Evolutionary conservation across 1,139 yeast species (phyloP), one percentile per base, ranked within the genome.

Genomic region (Taphrina confusa): DNA sequence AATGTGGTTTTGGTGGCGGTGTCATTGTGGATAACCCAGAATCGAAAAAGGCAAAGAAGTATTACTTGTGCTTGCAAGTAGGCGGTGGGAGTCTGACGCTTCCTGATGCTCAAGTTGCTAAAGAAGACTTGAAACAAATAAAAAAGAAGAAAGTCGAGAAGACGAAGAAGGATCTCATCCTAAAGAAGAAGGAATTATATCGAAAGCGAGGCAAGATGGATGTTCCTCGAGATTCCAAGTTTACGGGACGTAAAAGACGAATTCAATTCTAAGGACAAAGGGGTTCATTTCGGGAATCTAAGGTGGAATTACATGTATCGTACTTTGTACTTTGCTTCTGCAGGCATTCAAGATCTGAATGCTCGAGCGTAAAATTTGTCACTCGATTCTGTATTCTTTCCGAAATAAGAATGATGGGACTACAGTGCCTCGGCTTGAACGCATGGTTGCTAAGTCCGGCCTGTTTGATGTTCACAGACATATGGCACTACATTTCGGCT

Each of bases 1-100:
- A 87, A 4, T 87, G 97, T 0, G 99, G 99, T 1, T 92, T 92
- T 72, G 94, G 90, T 58, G 97, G 98, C 68, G 99, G 99, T 65
- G 77, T 92, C 65, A 87, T 94, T 16, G 81, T 92, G 51, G 98
- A 94, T 73, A 94, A 90, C 65, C 95, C 96, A 2, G 97, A 91
- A 68, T 84, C 92, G 47, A 90, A 88, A 71, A 87, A 88, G 73
- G 88, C 92, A 70, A 89, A 85, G 72, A 92, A 92, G 73, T 88
- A 86, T 73, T 92, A 92, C 71, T 75, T 92, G 64, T 97, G 92
- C 20, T 77, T 92, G 65, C 87, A 92, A 57, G 95, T 97, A 0
- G 97, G 98, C 61, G 72, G 69, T 44, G 78, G 82, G 49, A 78
- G 89, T 40, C 85, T 61, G 52, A 49, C 62, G 22, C 51, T 49